These are phyloP conservation scores for Zymoseptoria crescenta DNA, from an alignment of 2,329 filamentous ascomycete genomes.

Conservation along the genomic window DNA sequence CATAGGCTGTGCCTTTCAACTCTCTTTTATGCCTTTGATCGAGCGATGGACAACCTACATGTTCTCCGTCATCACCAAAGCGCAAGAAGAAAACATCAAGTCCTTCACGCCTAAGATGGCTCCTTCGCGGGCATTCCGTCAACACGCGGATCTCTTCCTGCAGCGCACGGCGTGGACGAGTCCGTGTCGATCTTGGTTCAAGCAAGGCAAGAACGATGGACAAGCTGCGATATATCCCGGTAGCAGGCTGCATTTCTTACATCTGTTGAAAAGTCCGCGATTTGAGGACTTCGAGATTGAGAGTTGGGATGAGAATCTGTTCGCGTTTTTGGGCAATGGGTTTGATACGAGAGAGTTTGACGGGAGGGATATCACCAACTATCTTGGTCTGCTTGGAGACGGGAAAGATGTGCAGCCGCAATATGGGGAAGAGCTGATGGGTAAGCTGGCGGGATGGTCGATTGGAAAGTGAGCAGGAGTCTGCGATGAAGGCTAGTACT, in stretches of 20 bases:
- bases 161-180: constrained; percentile 32
- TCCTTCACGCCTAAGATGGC: constrained; percentile 31
- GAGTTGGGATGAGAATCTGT: constrained; percentile 34
- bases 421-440: constrained; percentile 34
- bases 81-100: constrained; percentile 37
- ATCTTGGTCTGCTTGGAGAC: constrained; percentile 35
- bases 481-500: neutral
- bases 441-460: constrained; percentile 32
- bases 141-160: constrained; percentile 36
- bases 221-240: constrained; percentile 36
- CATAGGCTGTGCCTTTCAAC: neutral
- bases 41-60: constrained; percentile 35
- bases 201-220: constrained; percentile 30
- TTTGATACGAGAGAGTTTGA: constrained; percentile 40
- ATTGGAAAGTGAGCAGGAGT: constrained; percentile 12
- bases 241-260: constrained; percentile 32
- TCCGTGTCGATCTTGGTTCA: constrained; percentile 31
- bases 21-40: constrained; percentile 34
- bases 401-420: constrained; percentile 35
- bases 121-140: constrained; percentile 29
- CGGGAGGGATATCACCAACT: constrained; percentile 41
- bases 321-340: constrained; percentile 37
- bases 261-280: constrained; percentile 30
- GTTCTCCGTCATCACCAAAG: constrained; percentile 33
- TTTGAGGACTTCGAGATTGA: constrained; percentile 39